Evolutionary conservation across 768 basidiomycete species (phyloP).

Genomic region (Leucosporidium creatinivorum): DNA sequence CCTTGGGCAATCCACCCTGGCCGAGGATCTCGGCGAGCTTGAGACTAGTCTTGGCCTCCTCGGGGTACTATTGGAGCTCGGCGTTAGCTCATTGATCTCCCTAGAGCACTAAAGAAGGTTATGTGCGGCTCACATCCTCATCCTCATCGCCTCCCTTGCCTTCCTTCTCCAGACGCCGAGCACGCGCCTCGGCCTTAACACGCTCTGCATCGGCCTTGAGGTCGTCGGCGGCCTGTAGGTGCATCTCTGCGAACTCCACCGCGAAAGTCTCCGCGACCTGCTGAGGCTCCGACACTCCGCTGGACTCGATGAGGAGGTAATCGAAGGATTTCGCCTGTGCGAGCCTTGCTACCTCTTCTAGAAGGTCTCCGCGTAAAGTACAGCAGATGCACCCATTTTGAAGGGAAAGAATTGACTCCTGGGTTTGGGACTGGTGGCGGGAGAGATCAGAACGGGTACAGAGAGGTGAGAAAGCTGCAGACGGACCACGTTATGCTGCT

Average conservation of each 20-base stretch:
- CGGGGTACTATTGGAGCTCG: not conserved
- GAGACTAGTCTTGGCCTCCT: conserved; percentile 5
- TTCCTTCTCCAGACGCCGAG: not conserved
- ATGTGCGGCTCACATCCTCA: not conserved
- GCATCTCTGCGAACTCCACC: conserved; percentile 34
- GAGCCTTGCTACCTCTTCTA: conserved; percentile 40
- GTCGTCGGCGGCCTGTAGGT: conserved; percentile 26
- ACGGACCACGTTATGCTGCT: not conserved
- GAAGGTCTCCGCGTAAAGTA: conserved; percentile 40
- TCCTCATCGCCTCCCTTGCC: not conserved
- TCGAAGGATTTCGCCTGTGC: conserved; percentile 38
- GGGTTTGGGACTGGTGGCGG: conserved; percentile 25
- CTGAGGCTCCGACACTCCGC: conserved; percentile 40
- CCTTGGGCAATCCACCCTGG: conserved; percentile 38
- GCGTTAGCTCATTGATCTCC: too few relatives aligned
- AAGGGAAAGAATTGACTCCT: conserved; percentile 40
- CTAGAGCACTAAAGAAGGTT: too few relatives aligned
- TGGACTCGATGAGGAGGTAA: conserved; percentile 42
- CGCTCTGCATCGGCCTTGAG: conserved; percentile 8
- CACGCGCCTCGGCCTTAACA: conserved; percentile 7
- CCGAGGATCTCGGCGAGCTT: conserved; percentile 39
- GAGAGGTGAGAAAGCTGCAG: not conserved
- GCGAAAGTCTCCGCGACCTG: conserved; percentile 43
- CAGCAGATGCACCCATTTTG: conserved; percentile 40
- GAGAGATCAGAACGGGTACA: not conserved